Base-by-base conservation (phyloP, 2,329 filamentous ascomycete species). In the Whalleya microplaca region DNA sequence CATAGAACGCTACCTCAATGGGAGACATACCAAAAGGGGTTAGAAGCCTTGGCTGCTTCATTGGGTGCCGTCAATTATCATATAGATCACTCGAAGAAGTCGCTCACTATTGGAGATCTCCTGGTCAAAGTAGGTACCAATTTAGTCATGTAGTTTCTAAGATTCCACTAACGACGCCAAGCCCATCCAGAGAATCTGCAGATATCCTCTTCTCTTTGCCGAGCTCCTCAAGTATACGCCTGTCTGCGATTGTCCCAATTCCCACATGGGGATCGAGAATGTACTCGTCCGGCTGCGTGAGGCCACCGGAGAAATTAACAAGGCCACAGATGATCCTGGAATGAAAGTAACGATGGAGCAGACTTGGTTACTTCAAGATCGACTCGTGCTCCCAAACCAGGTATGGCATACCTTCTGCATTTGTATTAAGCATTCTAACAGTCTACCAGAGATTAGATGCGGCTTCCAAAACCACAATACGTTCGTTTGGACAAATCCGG, bases 151-250 rank as follows among this genome's bases (percentile, higher is more conserved):
- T 18, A 32, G 29, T n/a, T 40, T 2, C 16, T 48, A 45, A 32
- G 48, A 23, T 32, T 47, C 42, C 20, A 42, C 60, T 60, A 64
- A 53, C 51, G 32, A 16, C 14, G 41, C 41, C 18, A 52, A 96
- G 91, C 95, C 94, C 0, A 93, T 97, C 19, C 94, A 99, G 74
- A 84, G 94, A 53, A 84, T 97, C 20, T 96, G 92, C 77, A 92
- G 90, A 75, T 98, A 98, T 69, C 92, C 92, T 10, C 78, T 99
- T 3, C 78, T 98, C 2, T 93, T 98, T 67, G 82, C 86, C 4
- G 92, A 97, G 67, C 80, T 99, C 8, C 80, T 93, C 57, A 93
- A 89, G 67, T 83, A 88, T 63, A 97, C 93, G 0, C 91, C 92
- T 1, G 90, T 91, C 1, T 87, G 84, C 53, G 94, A 98, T 69